These are phyloP conservation scores for Lactarius sanguifluus DNA, from an alignment of 768 basidiomycete genomes.

Conservation along the genomic window DNA sequence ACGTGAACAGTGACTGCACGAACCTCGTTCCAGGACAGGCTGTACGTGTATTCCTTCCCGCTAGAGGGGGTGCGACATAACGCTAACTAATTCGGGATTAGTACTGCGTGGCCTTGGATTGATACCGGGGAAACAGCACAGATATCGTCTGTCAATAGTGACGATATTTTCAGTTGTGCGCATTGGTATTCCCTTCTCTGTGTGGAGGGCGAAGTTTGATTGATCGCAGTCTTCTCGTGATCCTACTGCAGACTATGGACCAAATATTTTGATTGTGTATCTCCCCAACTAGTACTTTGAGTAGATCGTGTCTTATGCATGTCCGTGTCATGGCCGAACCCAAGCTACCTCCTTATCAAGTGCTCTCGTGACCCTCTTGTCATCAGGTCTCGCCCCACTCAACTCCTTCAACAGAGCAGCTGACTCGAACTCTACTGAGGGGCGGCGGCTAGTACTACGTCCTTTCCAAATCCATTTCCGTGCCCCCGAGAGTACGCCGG, in stretches of 20 bases:
- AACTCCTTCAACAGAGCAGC: no score
- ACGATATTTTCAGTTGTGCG: background rate
- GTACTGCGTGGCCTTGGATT: constrained; percentile 19
- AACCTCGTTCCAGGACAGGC: constrained; percentile 9
- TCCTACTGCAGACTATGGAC: background rate
- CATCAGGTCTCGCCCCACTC: no score
- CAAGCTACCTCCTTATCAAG: no score
- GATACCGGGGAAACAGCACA: background rate
- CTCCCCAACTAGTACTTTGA: background rate
- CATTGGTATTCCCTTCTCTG: background rate
- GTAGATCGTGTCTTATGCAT: background rate
- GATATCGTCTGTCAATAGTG: background rate
- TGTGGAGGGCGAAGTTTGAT: background rate
- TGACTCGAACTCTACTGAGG: no score
- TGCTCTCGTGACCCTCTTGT: no score
- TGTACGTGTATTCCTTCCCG: constrained; percentile 8
- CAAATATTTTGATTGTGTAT: no score
- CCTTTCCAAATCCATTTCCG: no score
- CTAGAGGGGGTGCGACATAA: no score
- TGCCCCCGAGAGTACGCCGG: no score
- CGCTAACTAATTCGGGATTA: background rate
- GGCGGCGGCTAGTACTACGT: no score
- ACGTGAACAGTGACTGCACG: constrained; percentile 12
- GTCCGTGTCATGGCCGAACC: no score
- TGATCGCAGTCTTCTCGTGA: background rate